Evolutionary conservation across 768 basidiomycete species (phyloP).

Genomic region (Pleurotus platypus): DNA sequence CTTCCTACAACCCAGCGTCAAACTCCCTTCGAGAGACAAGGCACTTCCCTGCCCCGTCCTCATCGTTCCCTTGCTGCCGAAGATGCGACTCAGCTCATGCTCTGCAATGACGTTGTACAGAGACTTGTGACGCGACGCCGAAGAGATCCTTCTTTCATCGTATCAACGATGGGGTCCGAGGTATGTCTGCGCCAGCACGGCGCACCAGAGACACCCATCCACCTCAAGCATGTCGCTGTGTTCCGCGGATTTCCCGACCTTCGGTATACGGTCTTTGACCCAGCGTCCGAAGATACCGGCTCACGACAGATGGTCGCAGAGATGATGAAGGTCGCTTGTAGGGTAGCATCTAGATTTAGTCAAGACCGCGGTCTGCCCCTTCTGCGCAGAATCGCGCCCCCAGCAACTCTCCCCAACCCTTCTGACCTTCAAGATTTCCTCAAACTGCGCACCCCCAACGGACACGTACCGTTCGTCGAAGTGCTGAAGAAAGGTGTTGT

Average conservation of each 20-base stretch:
- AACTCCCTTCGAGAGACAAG: conserved; percentile 44
- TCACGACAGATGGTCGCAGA: conserved; percentile 66
- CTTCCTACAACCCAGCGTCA: not conserved
- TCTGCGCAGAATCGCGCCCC: conserved; percentile 50
- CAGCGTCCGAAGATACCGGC: conserved; percentile 27
- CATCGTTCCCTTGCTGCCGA: not conserved
- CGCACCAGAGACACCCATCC: conserved; percentile 15
- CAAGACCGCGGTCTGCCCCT: conserved; percentile 56
- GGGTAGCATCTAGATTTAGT: conserved; percentile 71
- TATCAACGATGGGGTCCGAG: conserved; percentile 18
- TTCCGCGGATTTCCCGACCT: conserved; percentile 50
- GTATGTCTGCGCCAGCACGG: conserved; percentile 21
- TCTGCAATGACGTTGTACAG: conserved; percentile 19
- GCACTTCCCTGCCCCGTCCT: not conserved
- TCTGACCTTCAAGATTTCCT: conserved; percentile 42
- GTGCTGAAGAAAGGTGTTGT: conserved; percentile 28
- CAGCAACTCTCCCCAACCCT: conserved; percentile 18
- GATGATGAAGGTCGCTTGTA: conserved; percentile 77
- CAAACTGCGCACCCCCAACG: conserved; percentile 39
- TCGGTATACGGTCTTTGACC: conserved; percentile 37
- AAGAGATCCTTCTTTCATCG: conserved; percentile 18
- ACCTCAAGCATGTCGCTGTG: conserved; percentile 23
- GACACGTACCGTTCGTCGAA: conserved; percentile 37
- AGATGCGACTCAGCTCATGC: conserved; percentile 24
- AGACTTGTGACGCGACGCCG: conserved; percentile 15